Base-by-base conservation (phyloP, 140 eudicot species). In the Flaveria floridana region DNA sequence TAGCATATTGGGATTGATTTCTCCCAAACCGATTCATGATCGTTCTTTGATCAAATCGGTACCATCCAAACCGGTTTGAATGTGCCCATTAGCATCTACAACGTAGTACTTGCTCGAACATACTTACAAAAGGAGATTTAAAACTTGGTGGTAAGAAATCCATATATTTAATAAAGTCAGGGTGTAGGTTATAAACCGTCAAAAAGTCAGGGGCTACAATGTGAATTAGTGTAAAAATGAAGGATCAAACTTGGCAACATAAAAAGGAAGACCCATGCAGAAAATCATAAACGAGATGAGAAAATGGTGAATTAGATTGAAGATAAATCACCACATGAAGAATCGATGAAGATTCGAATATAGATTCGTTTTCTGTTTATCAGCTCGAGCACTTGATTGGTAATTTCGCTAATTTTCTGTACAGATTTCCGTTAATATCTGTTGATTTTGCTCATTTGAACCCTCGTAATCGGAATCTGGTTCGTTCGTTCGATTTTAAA, bases 201-300 rank as follows among this genome's bases (percentile, higher is more conserved):
- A 8, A 44, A 2, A 44, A 41, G 6, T 16, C 3, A 58, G 72
- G 80, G 76, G 62, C 76, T 48, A 21, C 6, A 4, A 11, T 15
- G 16, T 18, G 13, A 23, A 58, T 0, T 47, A 12, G 4, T 19
- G 19, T 56, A 4, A 74, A 80, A 68, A n/a, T 37, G 2, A 34
- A 80, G 66, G 76, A 68, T 71, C 44, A 74, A 47, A 68, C 50
- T 68, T 26, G 26, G 56, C 47, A 18, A 71, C 75, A 65, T 34
- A 23, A 68, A 23, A 59, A 65, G n/a, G 11, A 26, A 74, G 7
- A 50, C 25, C 46, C 84, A 80, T 80, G 84, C 84, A 80, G 18
- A 61, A 68, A 19, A 80, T 56, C 71, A 73, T 48, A 65, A 44
- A n/a, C 56, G 12, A 66, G 46, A 78, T 41, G 48, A 65, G 50